Conservation (phyloP, 176 grass and related monocot species). For the Dactylis glomerata region DNA sequence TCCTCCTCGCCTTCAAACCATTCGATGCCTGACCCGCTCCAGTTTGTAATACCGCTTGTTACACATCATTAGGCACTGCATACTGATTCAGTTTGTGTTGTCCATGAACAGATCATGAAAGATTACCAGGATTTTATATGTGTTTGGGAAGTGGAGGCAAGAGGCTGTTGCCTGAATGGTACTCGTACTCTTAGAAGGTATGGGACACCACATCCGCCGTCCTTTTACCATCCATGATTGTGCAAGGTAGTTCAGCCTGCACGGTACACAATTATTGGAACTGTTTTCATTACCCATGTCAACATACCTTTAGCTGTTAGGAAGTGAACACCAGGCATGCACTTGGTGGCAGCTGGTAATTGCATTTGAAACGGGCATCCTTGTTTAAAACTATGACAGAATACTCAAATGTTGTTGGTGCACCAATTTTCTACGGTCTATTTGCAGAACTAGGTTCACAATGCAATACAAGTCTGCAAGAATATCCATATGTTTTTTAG, state of each 20-base stretch:
- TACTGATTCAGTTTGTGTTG: slow-evolving; percentile 1
- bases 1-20: no score
- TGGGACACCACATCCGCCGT: no score
- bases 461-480: neutral
- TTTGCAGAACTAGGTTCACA: neutral
- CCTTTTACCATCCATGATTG: neutral
- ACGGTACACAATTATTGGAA: no score
- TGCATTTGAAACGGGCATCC: neutral
- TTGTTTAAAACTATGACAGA: neutral
- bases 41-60: neutral
- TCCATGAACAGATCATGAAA: slow-evolving; percentile 65
- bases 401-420: neutral
- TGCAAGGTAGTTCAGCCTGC: neutral
- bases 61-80: neutral
- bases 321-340: neutral
- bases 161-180: slow-evolving; percentile 89
- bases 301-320: neutral
- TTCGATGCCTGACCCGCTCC: neutral
- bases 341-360: no score
- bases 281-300: neutral
- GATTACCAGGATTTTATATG: slow-evolving; percentile 86
- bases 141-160: slow-evolving; percentile 94
- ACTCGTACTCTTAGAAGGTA: slow-evolving; percentile 91
- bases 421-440: neutral
- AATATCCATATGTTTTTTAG: neutral